phyloP scores from a whole-genome alignment of 371 early-diverging fungal genomes.

The Dichotomocladium elegans region DNA sequence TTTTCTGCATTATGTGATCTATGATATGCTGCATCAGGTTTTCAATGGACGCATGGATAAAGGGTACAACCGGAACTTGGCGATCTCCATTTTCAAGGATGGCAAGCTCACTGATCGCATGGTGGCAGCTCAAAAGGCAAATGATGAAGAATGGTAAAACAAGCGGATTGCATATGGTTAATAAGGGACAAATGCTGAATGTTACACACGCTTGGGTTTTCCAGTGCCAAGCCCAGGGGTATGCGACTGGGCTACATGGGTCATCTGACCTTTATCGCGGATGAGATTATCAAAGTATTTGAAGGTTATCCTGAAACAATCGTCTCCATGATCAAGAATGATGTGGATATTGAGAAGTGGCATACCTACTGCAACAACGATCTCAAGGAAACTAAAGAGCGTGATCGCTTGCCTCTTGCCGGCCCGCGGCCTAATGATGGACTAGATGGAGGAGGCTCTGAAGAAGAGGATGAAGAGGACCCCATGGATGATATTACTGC shows the following conservation, averaged over 20 bases:
- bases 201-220: too few relatives aligned
- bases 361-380: conserved; percentile 76
- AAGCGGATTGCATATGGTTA: too few relatives aligned
- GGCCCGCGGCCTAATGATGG: conserved; percentile 70
- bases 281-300: conserved; percentile 85
- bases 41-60: conserved; percentile 78
- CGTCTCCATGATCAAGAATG: conserved; percentile 51
- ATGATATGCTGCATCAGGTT: conserved; percentile 94
- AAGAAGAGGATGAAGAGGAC: conserved; percentile 28
- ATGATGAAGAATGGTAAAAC: conserved; percentile 35
- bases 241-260: conserved; percentile 96
- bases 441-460: conserved; percentile 9
- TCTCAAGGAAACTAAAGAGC: conserved; percentile 79
- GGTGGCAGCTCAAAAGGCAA: conserved; percentile 32
- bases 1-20: conserved; percentile 94
- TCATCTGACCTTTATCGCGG: conserved; percentile 92
- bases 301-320: conserved; percentile 64
- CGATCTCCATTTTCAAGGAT: conserved; percentile 77
- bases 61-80: conserved; percentile 63
- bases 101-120: conserved; percentile 51
- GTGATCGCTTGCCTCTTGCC: conserved; percentile 86
- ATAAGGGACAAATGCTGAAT: too few relatives aligned
- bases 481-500: conserved; percentile 14
- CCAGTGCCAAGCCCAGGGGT: conserved; percentile 77
- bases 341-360: conserved; percentile 80